A percentile compares a stretch with the other conserved stretches of the same genome.
Evolutionary conservation across 192 early-diverging fungal genomes (phyloP).

Genomic region (Entomortierella lignicola): DNA sequence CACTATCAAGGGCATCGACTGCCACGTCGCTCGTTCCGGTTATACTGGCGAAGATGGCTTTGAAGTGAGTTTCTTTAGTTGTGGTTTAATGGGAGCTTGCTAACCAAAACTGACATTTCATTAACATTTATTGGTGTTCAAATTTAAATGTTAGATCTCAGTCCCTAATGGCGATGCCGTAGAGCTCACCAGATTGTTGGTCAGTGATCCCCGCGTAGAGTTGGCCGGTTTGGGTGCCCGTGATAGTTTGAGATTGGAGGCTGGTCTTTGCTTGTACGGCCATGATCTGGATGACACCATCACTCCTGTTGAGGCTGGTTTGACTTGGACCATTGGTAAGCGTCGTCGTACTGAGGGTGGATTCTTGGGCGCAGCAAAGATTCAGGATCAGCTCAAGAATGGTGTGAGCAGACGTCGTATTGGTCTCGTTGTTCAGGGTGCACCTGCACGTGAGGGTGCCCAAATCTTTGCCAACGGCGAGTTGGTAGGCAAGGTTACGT

Average conservation of each 20-base stretch:
- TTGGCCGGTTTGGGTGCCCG: constrained; percentile 95
- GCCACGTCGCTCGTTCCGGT: constrained; percentile 94
- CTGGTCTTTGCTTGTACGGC: constrained; percentile 97
- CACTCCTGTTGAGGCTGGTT: constrained; percentile 92
- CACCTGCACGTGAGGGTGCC: constrained; percentile 88
- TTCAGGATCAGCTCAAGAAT: constrained; percentile 88
- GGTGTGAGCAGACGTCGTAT: constrained; percentile 84
- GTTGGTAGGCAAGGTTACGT: constrained; percentile 88
- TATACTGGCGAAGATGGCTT: constrained; percentile 99
- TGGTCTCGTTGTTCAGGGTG: constrained; percentile 91
- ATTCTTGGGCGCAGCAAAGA: constrained; percentile 89
- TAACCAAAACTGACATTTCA: no score
- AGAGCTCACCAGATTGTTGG: constrained; percentile 72
- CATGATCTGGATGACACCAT: constrained; percentile 93
- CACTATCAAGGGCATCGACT: constrained; percentile 79
- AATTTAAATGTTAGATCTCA: constrained; percentile 70
- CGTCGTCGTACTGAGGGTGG: constrained; percentile 89
- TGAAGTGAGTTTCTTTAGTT: constrained; percentile 71
- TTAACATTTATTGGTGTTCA: no score
- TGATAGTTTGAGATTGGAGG: constrained; percentile 95
- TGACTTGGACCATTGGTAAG: constrained; percentile 96
- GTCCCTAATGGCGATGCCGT: constrained; percentile 80
- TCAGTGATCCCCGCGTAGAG: constrained; percentile 81
- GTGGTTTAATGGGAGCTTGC: no score
- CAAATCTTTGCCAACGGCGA: constrained; percentile 76